These are phyloP conservation scores for Calendula officinalis DNA, from an alignment of 129 eudicot genomes.

Conservation along the genomic window DNA sequence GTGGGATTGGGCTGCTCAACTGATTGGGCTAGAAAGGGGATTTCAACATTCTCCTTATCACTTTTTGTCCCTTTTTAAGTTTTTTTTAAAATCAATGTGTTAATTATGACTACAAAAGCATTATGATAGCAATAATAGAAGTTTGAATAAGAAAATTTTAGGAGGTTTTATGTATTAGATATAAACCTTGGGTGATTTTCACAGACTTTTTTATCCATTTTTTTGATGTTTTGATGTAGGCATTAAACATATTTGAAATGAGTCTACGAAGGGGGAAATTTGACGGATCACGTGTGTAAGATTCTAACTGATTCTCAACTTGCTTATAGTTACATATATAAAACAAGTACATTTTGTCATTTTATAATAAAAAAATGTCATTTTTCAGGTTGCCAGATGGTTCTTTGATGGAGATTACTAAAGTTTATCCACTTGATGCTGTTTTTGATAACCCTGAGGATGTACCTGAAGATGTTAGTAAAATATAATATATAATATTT, in stretches of 20 bases:
- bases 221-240: constrained; percentile 42
- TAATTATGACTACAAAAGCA: neutral
- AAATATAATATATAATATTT: constrained; percentile 1
- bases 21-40: no score
- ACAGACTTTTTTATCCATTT: neutral
- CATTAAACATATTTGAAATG: constrained; percentile 86
- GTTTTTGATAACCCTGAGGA: constrained; percentile 83
- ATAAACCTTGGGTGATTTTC: no score
- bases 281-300: constrained; percentile 89
- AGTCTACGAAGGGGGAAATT: constrained; percentile 93
- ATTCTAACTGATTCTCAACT: constrained; percentile 17
- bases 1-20: no score
- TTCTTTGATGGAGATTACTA: constrained; percentile 86
- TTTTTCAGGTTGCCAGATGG: constrained; percentile 90
- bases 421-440: constrained; percentile 93
- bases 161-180: no score
- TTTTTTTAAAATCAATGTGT: neutral
- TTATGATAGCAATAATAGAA: neutral
- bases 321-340: neutral
- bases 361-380: constrained; percentile 13
- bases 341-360: constrained; percentile 8
- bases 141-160: no score
- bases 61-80: neutral
- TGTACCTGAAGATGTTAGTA: constrained; percentile 93
- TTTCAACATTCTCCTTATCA: no score